Evolutionary conservation across 2,329 filamentous ascomycete species (phyloP), one percentile per base, ranked within the genome.

Genomic region (Cadophora sp.): DNA sequence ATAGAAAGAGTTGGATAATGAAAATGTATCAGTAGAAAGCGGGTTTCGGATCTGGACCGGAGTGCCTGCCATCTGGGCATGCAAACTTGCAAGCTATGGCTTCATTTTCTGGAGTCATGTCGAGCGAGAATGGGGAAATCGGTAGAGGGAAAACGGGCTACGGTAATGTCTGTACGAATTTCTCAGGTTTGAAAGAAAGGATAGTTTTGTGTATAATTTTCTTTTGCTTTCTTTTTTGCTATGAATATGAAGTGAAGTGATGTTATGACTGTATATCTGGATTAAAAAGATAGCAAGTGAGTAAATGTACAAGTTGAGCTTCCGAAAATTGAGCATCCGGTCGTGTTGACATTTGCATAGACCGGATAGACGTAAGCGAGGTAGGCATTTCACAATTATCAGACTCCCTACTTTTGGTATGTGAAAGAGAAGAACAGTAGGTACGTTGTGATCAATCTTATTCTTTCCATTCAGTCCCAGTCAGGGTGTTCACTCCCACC

Each of bases 141-240:
- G 29, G 5, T 6, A 37, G 22, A 51, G 22, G 22, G n/a, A 63
- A 55, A 43, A 55, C 12, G 16, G 46, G 61, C 9, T 37, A 40
- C n/a, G 48, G 34, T 55, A 55, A 63, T 55, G 48, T 55, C 46
- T 55, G 61, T 37, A 55, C 48, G 31, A 63, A 22, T 59, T 59
- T 40, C 29, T 24, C 29, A 40, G 12, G 16, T 9, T 22, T 22
- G 43, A 48, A 43, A n/a, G n/a, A n/a, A n/a, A n/a, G n/a, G n/a
- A n/a, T n/a, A n/a, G n/a, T n/a, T n/a, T n/a, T n/a, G n/a, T n/a
- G n/a, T n/a, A n/a, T n/a, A n/a, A n/a, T n/a, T n/a, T n/a, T n/a
- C n/a, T n/a, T n/a, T n/a, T n/a, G n/a, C n/a, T n/a, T n/a, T n/a
- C n/a, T n/a, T n/a, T n/a, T n/a, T n/a, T n/a, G n/a, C n/a, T n/a